Base-by-base conservation (phyloP, 257 asterid genomes). In the Voacanga thouarsii region DNA sequence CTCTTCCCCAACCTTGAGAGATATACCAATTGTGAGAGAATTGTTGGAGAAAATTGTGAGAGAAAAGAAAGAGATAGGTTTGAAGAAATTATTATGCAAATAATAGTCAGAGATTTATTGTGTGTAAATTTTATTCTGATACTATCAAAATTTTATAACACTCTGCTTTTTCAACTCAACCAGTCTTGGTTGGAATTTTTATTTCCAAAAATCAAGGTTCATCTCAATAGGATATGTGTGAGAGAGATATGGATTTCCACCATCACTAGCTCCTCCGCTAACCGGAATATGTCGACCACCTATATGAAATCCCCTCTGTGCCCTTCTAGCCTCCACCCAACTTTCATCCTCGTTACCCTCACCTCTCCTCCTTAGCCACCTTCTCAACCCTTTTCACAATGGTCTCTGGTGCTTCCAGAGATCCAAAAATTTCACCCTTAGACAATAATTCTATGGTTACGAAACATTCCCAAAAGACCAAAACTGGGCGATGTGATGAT, bases 241-340 rank as follows among this genome's bases (percentile, higher is more conserved):
- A n/a, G n/a, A n/a, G n/a, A n/a, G n/a, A n/a, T n/a, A n/a, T n/a
- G n/a, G n/a, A 89, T 85, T 82, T 88, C 92, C 77, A 92, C 90
- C 77, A 92, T 78, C 49, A 89, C 89, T 84, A 90, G 86, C 75
- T 89, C 77, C 30, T 85, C 89, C 84, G 97, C 90, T 68, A 92
- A 49, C 88, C 87, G 89, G 85, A 85, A 85, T 33, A 89, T 84
- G 84, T 85, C 86, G 14, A 85, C 82, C 70, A 82, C 85, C 21
- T 84, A 61, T 0, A 77, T 80, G 63, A 71, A 89, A 50, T 84
- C 71, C 73, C 94, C 88, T 55, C 87, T 87, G 57, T 80, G 88
- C 82, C 86, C 85, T 50, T 86, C 83, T 74, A 83, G 41, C 47
- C 79, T 79, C 11, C 79, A 56, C 8, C 86, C 63, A 2, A 37